Base-by-base conservation (phyloP, 495 filamentous ascomycete species). In the Penicillium mononematosum region DNA sequence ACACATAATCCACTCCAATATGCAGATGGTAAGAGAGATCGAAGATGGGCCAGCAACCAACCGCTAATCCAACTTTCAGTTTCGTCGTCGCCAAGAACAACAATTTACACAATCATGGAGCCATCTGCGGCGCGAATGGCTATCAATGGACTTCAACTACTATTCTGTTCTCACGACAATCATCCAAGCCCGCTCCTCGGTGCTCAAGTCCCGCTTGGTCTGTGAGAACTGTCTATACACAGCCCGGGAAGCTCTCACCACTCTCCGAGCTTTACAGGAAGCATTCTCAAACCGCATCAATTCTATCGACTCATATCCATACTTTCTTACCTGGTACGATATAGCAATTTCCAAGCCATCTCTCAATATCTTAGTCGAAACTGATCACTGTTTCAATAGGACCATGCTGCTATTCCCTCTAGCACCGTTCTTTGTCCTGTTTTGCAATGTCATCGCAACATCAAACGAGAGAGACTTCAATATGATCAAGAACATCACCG, bases 361-460 rank as follows among this genome's bases (percentile, higher is more conserved):
- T 7, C n/a, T 9, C 17, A 20, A 45, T 6, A 31, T 1, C 22
- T 5, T 39, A 39, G n/a, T 17, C 36, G 20, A 20, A 39, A 7
- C 36, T 39, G 17, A 39, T 39, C 2, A 17, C 36, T 7, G 7
- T 7, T 34, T 43, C 48, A 36, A 47, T 17, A 70, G 70, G 70
- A 71, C 70, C 4, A 63, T 73, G 47, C 45, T 73, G 4, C 57
- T 71, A 10, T 70, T 63, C 38, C 70, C 70, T 1, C 49, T 73
- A 16, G 62, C 65, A 2, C 70, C 70, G 0, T 73, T 73, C 45
- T 73, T 69, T 34, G 62, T 71, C 10, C 46, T 73, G 1, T 73
- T 73, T 43, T 73, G 70, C 39, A 73, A 73, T 20, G 66, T 73
- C 10, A 60, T 73, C 5, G 66, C 62, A 27, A 66, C 68, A 38